Percentiles rank a stretch among this genome's conserved stretches.
Evolutionary conservation across 2,329 filamentous ascomycete species (phyloP).

Genomic region (Westerdykella sp.): DNA sequence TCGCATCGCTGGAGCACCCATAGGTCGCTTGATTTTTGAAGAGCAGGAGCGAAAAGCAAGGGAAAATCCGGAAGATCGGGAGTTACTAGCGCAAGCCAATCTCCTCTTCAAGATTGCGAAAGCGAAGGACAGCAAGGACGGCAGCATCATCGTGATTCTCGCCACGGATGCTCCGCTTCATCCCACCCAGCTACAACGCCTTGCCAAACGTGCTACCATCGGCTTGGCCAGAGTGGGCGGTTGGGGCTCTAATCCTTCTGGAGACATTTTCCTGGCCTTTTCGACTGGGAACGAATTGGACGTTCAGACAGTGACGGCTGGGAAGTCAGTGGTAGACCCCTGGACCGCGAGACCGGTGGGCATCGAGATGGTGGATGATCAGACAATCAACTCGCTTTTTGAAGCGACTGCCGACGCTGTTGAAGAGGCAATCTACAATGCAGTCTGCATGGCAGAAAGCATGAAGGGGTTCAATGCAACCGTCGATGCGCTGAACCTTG

Average conservation of each 20-base stretch:
- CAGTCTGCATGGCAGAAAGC: conserved; percentile 55
- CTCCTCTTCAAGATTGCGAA: conserved; percentile 24
- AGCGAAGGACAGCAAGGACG: conserved; percentile 50
- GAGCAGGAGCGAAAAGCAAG: conserved; percentile 38
- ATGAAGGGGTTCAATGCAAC: conserved; percentile 50
- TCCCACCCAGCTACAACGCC: conserved; percentile 50
- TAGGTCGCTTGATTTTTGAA: conserved; percentile 53
- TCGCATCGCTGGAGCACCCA: conserved; percentile 54
- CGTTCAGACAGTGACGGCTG: conserved; percentile 36
- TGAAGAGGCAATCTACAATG: conserved; percentile 62
- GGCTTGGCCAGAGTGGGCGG: conserved; percentile 57
- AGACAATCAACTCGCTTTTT: conserved; percentile 44
- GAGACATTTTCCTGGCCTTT: conserved; percentile 62
- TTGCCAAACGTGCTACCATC: conserved; percentile 57
- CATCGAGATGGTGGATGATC: conserved; percentile 50
- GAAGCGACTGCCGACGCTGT: conserved; percentile 57
- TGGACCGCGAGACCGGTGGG: conserved; percentile 40
- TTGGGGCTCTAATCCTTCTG: conserved; percentile 56
- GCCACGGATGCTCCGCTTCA: conserved; percentile 58
- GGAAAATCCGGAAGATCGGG: conserved; percentile 22
- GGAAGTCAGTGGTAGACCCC: conserved; percentile 20
- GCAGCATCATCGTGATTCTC: conserved; percentile 57
- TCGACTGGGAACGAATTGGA: conserved; percentile 54
- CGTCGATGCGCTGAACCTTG: conserved; percentile 30
- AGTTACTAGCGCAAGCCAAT: conserved; percentile 21